These are phyloP conservation scores for Agroathelia rolfsii DNA, from an alignment of 1,284 basidiomycete species.

Conservation along the genomic window DNA sequence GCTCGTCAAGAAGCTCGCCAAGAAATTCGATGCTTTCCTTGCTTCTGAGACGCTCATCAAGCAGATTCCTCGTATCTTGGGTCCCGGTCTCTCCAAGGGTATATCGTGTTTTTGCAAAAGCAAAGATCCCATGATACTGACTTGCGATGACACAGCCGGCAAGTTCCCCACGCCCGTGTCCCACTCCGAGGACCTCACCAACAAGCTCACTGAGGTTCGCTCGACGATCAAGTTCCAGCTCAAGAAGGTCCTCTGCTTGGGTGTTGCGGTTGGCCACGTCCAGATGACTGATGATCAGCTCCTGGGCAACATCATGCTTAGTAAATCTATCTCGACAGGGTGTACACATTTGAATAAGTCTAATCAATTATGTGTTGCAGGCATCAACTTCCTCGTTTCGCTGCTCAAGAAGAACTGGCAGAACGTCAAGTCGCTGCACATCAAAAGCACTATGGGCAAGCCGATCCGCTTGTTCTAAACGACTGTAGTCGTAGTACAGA, in stretches of 20 bases:
- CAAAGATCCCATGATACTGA: slow-evolving; percentile 4
- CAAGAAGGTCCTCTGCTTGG: slow-evolving; percentile 99
- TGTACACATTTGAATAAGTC: slow-evolving; percentile 8
- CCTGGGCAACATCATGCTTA: slow-evolving; percentile 94
- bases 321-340: slow-evolving; percentile 31
- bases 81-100: slow-evolving; percentile 99
- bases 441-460: slow-evolving; percentile 98
- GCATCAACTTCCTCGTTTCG: slow-evolving; percentile 81
- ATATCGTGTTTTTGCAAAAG: too few relatives aligned
- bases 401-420: slow-evolving; percentile 84
- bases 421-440: slow-evolving; percentile 74
- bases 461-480: slow-evolving; percentile 86
- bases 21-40: slow-evolving; percentile 99
- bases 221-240: slow-evolving; percentile 99
- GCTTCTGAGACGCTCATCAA: slow-evolving; percentile 98
- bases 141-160: slow-evolving; percentile 54
- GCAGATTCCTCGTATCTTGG: slow-evolving; percentile 99
- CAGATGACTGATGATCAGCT: slow-evolving; percentile 98
- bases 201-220: slow-evolving; percentile 93
- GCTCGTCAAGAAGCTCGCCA: slow-evolving; percentile 99
- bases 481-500: too few relatives aligned
- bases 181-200: slow-evolving; percentile 84
- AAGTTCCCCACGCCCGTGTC: slow-evolving; percentile 99
- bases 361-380: too few relatives aligned
- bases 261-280: slow-evolving; percentile 96